A percentile compares a stretch with the other conserved stretches of the same genome.
Conservation (phyloP, 2,329 filamentous ascomycete genomes). For the Alternaria sp. region DNA sequence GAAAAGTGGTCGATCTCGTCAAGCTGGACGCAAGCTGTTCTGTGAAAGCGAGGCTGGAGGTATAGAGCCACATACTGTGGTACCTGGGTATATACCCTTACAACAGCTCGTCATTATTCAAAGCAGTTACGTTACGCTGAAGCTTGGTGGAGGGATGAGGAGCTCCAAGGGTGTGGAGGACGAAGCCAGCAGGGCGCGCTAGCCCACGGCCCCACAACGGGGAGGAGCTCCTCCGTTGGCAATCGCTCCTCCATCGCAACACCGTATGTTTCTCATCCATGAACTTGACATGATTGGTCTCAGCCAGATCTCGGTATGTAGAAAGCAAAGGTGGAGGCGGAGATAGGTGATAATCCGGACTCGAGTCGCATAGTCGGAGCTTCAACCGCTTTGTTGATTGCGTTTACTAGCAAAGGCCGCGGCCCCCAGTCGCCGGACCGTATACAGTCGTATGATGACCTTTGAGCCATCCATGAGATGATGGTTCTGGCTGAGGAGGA, state of each 20-base stretch:
- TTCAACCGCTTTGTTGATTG: neutral
- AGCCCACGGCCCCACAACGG: neutral
- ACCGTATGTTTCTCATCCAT: neutral
- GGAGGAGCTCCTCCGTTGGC: neutral
- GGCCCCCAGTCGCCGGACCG: neutral
- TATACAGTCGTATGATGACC: neutral
- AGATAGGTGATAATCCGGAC: neutral
- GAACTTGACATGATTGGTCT: neutral
- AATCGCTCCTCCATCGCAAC: neutral
- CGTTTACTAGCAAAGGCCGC: neutral
- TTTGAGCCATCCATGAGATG: neutral
- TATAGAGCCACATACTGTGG: neutral
- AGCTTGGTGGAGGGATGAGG: neutral
- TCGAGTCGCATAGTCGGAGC: neutral
- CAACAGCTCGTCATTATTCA: neutral
- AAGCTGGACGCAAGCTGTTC: neutral
- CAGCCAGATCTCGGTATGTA: neutral
- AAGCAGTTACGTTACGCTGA: conserved; percentile 1
- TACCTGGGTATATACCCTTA: neutral
- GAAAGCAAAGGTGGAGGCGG: neutral
- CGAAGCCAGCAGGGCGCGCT: neutral
- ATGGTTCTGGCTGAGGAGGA: neutral
- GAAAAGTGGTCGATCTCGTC: neutral
- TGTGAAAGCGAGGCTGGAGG: neutral
- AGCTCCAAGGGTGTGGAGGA: neutral